Evolutionary conservation across 352 stramenopile species (phyloP).

Genomic region (Elongisporangium senticosum): DNA sequence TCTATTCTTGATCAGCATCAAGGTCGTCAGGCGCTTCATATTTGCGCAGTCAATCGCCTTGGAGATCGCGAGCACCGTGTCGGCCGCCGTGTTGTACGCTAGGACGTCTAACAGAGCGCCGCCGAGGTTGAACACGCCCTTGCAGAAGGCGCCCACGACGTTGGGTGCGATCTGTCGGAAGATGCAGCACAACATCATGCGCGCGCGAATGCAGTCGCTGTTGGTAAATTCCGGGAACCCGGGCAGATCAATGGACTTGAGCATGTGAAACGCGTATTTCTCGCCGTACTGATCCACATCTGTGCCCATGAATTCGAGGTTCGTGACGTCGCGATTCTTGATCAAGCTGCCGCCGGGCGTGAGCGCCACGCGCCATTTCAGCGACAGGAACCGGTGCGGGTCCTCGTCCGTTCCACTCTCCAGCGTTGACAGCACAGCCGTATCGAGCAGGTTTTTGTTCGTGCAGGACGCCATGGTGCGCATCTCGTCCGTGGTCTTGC

Average conservation of each 20-base stretch:
- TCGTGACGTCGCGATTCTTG: conserved; percentile 38
- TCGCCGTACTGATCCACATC: conserved; percentile 25
- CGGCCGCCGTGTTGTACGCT: conserved; percentile 33
- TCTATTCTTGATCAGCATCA: conserved; percentile 8
- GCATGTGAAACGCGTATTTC: conserved; percentile 35
- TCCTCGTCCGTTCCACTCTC: conserved; percentile 29
- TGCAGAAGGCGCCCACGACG: conserved; percentile 40
- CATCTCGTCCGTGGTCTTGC: conserved; percentile 50
- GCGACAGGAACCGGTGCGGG: conserved; percentile 39
- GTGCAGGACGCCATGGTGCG: conserved; percentile 24
- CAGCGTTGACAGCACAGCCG: conserved; percentile 35
- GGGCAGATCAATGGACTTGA: conserved; percentile 43
- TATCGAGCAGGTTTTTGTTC: conserved; percentile 35
- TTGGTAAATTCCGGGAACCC: conserved; percentile 28
- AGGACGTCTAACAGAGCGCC: conserved; percentile 35
- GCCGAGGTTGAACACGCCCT: conserved; percentile 46
- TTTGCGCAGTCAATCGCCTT: conserved; percentile 24
- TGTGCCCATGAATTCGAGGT: conserved; percentile 45
- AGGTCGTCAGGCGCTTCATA: conserved; percentile 41
- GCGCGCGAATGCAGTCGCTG: conserved; percentile 28
- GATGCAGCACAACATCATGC: conserved; percentile 57
- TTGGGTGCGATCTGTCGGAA: conserved; percentile 35
- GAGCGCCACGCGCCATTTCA: conserved; percentile 42
- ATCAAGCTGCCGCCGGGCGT: conserved; percentile 26
- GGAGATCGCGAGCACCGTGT: conserved; percentile 32